Conservation (phyloP, 495 filamentous ascomycete genomes). For the Talaromyces adpressus region DNA sequence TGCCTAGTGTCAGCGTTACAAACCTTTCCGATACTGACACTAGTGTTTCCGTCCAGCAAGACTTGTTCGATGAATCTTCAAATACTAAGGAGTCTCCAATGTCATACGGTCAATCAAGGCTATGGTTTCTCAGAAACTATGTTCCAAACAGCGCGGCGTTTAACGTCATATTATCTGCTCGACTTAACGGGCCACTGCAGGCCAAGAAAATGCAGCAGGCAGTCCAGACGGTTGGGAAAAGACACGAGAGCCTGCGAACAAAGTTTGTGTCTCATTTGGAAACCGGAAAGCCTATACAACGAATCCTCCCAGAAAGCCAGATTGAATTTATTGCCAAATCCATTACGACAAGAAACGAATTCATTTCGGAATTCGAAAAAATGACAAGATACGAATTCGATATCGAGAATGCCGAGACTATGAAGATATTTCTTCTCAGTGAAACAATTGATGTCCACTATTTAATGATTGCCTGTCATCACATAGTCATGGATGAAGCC, state of each 20-base stretch:
- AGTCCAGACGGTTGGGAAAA: constrained; percentile 12
- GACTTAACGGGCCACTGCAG: constrained; percentile 9
- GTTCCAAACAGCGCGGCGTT: constrained; percentile 29
- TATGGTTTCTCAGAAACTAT: constrained; percentile 35
- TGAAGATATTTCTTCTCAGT: constrained; percentile 21
- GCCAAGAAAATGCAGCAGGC: constrained; percentile 21
- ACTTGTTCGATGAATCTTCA: too few relatives aligned
- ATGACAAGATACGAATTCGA: constrained; percentile 21
- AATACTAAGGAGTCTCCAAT: constrained; percentile 13
- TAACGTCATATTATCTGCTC: constrained; percentile 18
- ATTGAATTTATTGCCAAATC: constrained; percentile 6
- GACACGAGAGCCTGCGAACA: constrained; percentile 36
- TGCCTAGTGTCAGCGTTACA: not conserved
- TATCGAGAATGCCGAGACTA: constrained; percentile 23
- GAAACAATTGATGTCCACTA: constrained; percentile 14
- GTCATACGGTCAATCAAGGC: constrained; percentile 34
- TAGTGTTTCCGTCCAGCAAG: too few relatives aligned
- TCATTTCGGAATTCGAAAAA: constrained; percentile 12
- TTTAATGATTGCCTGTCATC: constrained; percentile 31
- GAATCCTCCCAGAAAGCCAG: not conserved
- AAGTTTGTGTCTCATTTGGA: constrained; percentile 17
- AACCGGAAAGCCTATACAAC: constrained; percentile 12
- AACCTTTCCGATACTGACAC: too few relatives aligned
- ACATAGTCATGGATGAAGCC: constrained; percentile 43
- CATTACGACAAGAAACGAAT: constrained; percentile 10